These are phyloP conservation scores for Carex parvula DNA, from an alignment of 176 grass and related monocot species.

Conservation along the genomic window DNA sequence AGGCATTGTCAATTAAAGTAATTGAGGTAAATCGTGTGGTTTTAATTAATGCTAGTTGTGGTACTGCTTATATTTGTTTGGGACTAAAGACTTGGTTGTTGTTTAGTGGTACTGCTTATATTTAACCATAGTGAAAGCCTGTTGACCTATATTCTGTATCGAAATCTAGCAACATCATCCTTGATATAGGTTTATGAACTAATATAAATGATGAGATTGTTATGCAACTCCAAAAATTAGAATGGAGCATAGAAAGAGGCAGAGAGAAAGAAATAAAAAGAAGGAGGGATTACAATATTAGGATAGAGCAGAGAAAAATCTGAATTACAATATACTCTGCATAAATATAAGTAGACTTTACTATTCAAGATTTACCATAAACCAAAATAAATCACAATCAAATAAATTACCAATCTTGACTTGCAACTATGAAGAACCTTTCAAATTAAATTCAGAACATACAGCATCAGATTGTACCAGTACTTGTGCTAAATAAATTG, in stretches of 20 bases:
- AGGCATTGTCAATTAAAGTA: conserved; percentile 90
- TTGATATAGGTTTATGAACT: conserved; percentile 2
- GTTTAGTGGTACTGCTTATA: background rate
- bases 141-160: background rate
- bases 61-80: background rate
- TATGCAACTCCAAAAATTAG: background rate
- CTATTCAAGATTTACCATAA: background rate
- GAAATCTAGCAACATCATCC: background rate
- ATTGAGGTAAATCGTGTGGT: conserved; percentile 65
- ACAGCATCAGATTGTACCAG: background rate
- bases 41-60: background rate
- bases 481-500: background rate
- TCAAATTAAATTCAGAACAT: background rate
- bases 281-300: background rate
- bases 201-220: background rate
- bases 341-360: background rate
- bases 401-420: background rate
- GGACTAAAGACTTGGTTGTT: no score
- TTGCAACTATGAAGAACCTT: background rate
- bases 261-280: background rate
- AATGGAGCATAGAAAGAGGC: background rate
- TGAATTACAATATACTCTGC: background rate
- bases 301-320: background rate
- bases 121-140: background rate
- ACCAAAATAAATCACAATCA: background rate